phyloP scores from a whole-genome alignment of 768 basidiomycete species.

The Tylopilus sp. region DNA sequence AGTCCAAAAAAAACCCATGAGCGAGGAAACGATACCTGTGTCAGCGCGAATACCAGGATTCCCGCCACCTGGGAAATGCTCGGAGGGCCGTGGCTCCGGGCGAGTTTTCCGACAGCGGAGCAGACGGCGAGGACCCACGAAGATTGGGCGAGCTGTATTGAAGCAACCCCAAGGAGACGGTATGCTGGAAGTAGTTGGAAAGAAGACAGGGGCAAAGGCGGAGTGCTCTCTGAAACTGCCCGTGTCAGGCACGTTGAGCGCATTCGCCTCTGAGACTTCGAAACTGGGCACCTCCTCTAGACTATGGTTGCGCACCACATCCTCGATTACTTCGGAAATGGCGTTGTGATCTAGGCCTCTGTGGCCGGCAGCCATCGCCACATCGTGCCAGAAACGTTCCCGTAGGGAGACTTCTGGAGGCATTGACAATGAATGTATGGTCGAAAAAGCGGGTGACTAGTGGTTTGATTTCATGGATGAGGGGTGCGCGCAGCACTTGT shows the following conservation, averaged over 20 bases:
- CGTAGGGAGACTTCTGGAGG: constrained; percentile 9
- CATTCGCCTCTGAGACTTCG: neutral
- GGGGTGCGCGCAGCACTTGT: constrained; percentile 4
- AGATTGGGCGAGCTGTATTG: constrained; percentile 7
- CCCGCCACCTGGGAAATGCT: constrained; percentile 15
- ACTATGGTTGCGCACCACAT: constrained; percentile 22
- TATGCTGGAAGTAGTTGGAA: neutral
- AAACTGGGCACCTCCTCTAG: constrained; percentile 19
- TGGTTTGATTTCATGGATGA: neutral
- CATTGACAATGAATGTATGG: constrained; percentile 14
- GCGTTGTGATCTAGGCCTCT: constrained; percentile 6
- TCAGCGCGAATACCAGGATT: constrained; percentile 21
- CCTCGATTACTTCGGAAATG: constrained; percentile 21
- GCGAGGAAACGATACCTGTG: constrained; percentile 14
- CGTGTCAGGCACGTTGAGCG: constrained; percentile 4
- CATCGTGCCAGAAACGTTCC: constrained; percentile 27
- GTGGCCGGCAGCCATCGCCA: constrained; percentile 11
- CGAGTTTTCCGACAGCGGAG: constrained; percentile 6
- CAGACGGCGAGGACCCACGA: constrained; percentile 9
- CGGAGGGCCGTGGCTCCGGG: constrained; percentile 7
- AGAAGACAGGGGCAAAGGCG: constrained; percentile 22
- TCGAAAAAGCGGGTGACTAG: neutral
- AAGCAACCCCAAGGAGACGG: neutral
- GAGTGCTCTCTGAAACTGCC: constrained; percentile 14
- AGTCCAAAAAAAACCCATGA: neutral